Evolutionary conservation across 768 basidiomycete genomes (phyloP).

Genomic region (Leucocoprinus birnbaumii): DNA sequence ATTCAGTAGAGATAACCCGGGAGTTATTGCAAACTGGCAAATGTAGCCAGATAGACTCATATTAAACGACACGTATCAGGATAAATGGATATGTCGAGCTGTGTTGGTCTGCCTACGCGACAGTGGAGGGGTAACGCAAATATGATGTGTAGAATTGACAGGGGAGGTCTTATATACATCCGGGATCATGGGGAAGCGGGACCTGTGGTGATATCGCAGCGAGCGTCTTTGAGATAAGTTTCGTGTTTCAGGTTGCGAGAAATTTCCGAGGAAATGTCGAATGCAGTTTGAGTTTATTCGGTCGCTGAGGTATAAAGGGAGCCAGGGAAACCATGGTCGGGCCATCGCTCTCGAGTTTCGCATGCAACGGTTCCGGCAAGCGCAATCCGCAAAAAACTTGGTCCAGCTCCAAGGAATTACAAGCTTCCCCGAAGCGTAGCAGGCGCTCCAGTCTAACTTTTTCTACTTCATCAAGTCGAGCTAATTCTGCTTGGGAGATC

Average conservation of each 20-base stretch:
- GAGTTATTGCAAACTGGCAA: background rate
- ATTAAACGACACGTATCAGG: too few relatives aligned
- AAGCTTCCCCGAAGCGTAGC: constrained; percentile 22
- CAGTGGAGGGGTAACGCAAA: background rate
- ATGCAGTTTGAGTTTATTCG: constrained; percentile 1
- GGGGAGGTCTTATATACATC: background rate
- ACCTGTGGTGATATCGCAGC: background rate
- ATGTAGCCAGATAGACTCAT: too few relatives aligned
- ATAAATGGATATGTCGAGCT: too few relatives aligned
- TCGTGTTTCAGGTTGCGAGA: background rate
- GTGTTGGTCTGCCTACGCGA: background rate
- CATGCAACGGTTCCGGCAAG: background rate
- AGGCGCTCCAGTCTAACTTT: constrained; percentile 22
- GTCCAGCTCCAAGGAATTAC: constrained; percentile 18
- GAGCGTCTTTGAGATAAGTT: background rate
- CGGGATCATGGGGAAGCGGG: background rate
- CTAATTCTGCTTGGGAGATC: constrained; percentile 4
- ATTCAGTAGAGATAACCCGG: background rate
- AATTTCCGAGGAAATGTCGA: background rate
- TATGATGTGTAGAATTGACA: background rate
- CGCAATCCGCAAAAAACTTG: background rate
- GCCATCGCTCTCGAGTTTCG: background rate
- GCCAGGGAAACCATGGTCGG: background rate
- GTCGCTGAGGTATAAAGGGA: background rate
- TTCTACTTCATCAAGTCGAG: constrained; percentile 22